Evolutionary conservation across 306 rosid species (phyloP).

Genomic region (Alnus glutinosa): DNA sequence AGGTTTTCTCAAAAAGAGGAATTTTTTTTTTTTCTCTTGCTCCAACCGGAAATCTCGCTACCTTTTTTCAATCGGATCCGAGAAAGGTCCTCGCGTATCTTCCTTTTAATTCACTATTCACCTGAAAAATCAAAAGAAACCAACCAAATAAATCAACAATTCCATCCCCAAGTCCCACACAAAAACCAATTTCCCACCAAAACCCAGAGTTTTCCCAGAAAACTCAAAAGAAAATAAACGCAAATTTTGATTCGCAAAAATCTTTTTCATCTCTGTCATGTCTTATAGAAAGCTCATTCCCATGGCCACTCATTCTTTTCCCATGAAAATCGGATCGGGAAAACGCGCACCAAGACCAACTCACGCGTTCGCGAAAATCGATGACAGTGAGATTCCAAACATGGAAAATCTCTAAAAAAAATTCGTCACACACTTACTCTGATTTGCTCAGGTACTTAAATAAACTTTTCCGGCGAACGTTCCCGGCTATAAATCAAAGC

Average conservation of each 20-base stretch:
- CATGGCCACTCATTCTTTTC: slow-evolving; percentile 17
- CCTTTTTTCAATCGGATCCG: background rate
- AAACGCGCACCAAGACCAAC: slow-evolving; percentile 21
- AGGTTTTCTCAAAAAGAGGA: slow-evolving; percentile 12
- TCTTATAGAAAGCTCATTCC: background rate
- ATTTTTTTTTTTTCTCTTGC: slow-evolving; percentile 13
- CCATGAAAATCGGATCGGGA: slow-evolving; percentile 41
- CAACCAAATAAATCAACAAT: slow-evolving; percentile 1
- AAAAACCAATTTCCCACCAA: background rate
- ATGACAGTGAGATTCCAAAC: slow-evolving; percentile 26
- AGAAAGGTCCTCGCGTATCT: slow-evolving; percentile 33
- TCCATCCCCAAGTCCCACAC: background rate
- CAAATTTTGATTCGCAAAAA: background rate
- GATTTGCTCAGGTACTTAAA: background rate
- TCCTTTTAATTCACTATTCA: slow-evolving; percentile 29
- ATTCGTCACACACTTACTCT: slow-evolving; percentile 28
- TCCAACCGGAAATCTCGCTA: background rate
- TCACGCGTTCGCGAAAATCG: slow-evolving; percentile 15
- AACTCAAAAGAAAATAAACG: background rate
- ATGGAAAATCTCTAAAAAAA: background rate
- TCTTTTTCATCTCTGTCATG: background rate
- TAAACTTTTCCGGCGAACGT: background rate
- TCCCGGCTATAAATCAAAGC: slow-evolving; percentile 2
- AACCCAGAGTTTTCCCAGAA: slow-evolving; percentile 15
- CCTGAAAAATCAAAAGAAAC: slow-evolving; percentile 29